Evolutionary conservation across 2,329 filamentous ascomycete species (phyloP).

Genomic region (Talaromyces rugulosus): DNA sequence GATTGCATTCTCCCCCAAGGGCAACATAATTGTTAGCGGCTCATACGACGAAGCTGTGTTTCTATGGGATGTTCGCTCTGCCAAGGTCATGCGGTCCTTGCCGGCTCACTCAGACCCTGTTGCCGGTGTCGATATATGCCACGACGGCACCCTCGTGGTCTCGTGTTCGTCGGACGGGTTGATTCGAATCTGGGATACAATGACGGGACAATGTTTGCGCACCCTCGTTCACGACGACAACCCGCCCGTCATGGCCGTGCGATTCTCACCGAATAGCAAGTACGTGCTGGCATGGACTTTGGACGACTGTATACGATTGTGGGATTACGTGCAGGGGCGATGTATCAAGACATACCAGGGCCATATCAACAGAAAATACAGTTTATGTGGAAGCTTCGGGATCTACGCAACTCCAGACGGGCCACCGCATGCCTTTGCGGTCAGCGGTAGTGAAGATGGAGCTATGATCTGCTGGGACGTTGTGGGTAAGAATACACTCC

Average conservation of each 20-base stretch:
- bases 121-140: constrained; percentile 84
- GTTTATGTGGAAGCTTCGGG: constrained; percentile 80
- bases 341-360: constrained; percentile 98
- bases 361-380: constrained; percentile 78
- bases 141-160: constrained; percentile 86
- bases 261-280: constrained; percentile 90
- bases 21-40: constrained; percentile 91
- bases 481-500: constrained; percentile 74
- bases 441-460: constrained; percentile 83
- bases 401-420: constrained; percentile 47
- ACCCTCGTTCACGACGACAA: constrained; percentile 97
- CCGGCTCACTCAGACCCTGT: constrained; percentile 96
- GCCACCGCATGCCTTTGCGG: constrained; percentile 59
- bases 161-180: constrained; percentile 89
- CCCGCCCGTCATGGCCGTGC: constrained; percentile 79
- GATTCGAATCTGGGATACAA: constrained; percentile 93
- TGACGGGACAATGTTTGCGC: constrained; percentile 88
- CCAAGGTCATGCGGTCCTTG: constrained; percentile 79
- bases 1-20: constrained; percentile 93
- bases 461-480: constrained; percentile 88
- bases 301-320: constrained; percentile 83
- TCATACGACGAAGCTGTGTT: constrained; percentile 98
- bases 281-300: constrained; percentile 89
- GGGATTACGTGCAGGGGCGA: constrained; percentile 88
- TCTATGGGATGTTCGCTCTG: constrained; percentile 89